A percentile compares a stretch with the other conserved stretches of the same genome.
phyloP scores from a whole-genome alignment of 2,329 filamentous ascomycete genomes.

The Fusarium sp. region DNA sequence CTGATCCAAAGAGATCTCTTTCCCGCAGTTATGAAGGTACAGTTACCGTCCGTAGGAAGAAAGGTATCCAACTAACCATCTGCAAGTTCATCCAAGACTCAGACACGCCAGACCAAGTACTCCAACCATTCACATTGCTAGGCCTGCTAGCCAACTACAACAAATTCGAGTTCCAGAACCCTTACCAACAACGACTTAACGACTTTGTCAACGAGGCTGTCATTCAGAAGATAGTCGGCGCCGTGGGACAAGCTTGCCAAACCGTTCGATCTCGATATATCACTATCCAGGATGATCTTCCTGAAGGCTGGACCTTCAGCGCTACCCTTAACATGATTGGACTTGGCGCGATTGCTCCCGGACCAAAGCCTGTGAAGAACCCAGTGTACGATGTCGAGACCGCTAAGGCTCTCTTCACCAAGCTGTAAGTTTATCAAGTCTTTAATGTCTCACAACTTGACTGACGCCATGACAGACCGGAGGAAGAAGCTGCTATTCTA shows the following conservation, averaged over 20 bases:
- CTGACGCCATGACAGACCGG: constrained; percentile 67
- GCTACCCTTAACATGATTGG: constrained; percentile 87
- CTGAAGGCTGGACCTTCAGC: constrained; percentile 87
- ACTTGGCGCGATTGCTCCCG: constrained; percentile 78
- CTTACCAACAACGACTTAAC: constrained; percentile 89
- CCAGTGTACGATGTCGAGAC: constrained; percentile 78
- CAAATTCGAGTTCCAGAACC: constrained; percentile 98
- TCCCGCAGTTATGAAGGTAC: constrained; percentile 91
- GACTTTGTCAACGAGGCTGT: constrained; percentile 94
- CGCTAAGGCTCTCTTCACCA: constrained; percentile 81
- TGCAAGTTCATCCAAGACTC: constrained; percentile 82
- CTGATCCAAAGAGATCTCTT: constrained; percentile 96
- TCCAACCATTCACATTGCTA: constrained; percentile 83
- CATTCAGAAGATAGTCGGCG: constrained; percentile 83
- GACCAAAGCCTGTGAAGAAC: constrained; percentile 69
- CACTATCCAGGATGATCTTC: constrained; percentile 87
- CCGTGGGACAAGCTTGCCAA: constrained; percentile 78
- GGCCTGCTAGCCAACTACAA: constrained; percentile 97
- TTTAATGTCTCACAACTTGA: rapidly evolving
- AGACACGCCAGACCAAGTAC: constrained; percentile 69
- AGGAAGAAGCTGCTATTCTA: constrained; percentile 80
- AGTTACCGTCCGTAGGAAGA: constrained; percentile 15
- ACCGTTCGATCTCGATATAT: constrained; percentile 79
- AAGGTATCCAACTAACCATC: not conserved
- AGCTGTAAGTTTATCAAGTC: constrained; percentile 69